Conservation (phyloP, 768 basidiomycete genomes). For the Boletus tylopilopsis region DNA sequence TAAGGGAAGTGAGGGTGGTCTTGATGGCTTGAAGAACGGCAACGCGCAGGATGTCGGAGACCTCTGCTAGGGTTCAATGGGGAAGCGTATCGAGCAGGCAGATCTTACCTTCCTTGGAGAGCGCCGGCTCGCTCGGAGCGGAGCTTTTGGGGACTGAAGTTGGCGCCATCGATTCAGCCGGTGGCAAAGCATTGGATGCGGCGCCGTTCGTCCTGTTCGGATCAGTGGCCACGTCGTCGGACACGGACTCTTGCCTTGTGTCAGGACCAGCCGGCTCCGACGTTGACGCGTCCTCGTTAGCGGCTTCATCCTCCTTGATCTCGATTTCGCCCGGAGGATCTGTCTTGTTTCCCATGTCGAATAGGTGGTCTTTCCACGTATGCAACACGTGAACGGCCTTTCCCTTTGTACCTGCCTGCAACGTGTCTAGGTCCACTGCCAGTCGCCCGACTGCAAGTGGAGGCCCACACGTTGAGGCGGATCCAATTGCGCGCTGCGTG, state of each 20-base stretch:
- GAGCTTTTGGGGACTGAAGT: slow-evolving; percentile 6
- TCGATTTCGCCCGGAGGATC: slow-evolving; percentile 48
- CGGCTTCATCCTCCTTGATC: slow-evolving; percentile 15
- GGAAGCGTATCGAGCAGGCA: not conserved
- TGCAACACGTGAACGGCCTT: slow-evolving; percentile 75
- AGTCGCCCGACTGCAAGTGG: slow-evolving; percentile 77
- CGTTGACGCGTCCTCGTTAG: slow-evolving; percentile 5
- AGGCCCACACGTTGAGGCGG: slow-evolving; percentile 28
- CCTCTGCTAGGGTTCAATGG: slow-evolving; percentile 16
- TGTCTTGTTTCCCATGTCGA: slow-evolving; percentile 64
- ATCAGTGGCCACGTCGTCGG: slow-evolving; percentile 6
- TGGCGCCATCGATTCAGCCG: slow-evolving; percentile 6
- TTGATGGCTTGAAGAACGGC: slow-evolving; percentile 67
- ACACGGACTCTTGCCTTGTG: slow-evolving; percentile 7
- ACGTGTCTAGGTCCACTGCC: slow-evolving; percentile 50
- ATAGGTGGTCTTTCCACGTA: slow-evolving; percentile 73
- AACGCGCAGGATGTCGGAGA: slow-evolving; percentile 45
- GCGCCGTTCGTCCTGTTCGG: slow-evolving; percentile 25
- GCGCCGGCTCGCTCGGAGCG: slow-evolving; percentile 8
- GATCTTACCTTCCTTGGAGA: slow-evolving; percentile 30
- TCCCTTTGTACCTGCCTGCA: slow-evolving; percentile 58
- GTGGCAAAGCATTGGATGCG: slow-evolving; percentile 3
- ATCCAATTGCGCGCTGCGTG: slow-evolving; percentile 41
- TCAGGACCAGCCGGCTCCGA: slow-evolving; percentile 7
- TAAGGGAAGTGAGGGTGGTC: slow-evolving; percentile 43